These are phyloP conservation scores for Fusarium protoensiforme DNA, from an alignment of 2,329 filamentous ascomycete species.

Conservation along the genomic window DNA sequence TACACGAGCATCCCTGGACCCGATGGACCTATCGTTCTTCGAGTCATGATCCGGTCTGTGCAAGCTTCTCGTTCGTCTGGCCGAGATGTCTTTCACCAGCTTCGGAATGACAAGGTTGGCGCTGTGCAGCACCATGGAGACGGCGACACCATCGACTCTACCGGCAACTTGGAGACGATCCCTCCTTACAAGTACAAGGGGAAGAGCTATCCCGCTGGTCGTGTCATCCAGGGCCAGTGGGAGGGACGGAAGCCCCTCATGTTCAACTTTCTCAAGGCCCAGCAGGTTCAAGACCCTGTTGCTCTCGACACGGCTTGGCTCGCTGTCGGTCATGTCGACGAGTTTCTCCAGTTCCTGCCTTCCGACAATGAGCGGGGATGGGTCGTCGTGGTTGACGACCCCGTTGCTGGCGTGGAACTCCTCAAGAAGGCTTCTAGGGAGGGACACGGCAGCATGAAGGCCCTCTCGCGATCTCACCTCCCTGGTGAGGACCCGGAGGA, in stretches of 20 bases:
- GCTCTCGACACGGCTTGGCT: constrained; percentile 46
- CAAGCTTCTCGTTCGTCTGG: constrained; percentile 45
- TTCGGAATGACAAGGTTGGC: constrained; percentile 43
- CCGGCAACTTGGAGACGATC: constrained; percentile 52
- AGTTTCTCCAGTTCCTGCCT: constrained; percentile 46
- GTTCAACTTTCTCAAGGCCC: constrained; percentile 44
- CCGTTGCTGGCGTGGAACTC: constrained; percentile 28
- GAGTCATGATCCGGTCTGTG: constrained; percentile 46
- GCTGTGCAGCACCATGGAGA: constrained; percentile 42
- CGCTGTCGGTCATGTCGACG: constrained; percentile 43
- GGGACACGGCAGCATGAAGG: constrained; percentile 28
- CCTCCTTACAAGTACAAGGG: constrained; percentile 45
- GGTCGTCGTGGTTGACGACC: constrained; percentile 39
- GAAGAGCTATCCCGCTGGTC: constrained; percentile 31
- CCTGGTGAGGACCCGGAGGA: background rate
- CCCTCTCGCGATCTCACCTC: constrained; percentile 18
- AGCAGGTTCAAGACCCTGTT: constrained; percentile 50
- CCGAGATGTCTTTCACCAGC: constrained; percentile 44
- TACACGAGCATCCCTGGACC: constrained; percentile 54
- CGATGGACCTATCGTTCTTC: constrained; percentile 44
- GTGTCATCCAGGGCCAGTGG: constrained; percentile 35
- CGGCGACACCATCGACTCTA: constrained; percentile 34
- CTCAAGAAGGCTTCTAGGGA: constrained; percentile 23
- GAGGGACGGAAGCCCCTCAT: constrained; percentile 33
- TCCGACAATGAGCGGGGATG: constrained; percentile 39